phyloP scores from a whole-genome alignment of 1,139 yeast genomes.

The Lodderomyces metapsilosis region DNA sequence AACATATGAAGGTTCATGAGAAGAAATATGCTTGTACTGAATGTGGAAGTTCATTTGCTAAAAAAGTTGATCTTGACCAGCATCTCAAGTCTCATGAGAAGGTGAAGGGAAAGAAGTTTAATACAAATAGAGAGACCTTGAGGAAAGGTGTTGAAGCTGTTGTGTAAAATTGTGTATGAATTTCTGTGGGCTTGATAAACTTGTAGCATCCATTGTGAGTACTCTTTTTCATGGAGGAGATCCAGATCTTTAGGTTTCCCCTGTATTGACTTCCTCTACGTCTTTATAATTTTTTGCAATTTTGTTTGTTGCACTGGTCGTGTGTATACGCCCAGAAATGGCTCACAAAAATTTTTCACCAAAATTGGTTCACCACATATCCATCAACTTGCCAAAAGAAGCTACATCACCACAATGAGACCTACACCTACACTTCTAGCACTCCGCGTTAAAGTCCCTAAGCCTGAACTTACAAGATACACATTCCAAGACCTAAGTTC shows the following conservation, averaged over 20 bases:
- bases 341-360: conserved; percentile 1
- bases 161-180: not conserved
- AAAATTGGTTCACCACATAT: not conserved
- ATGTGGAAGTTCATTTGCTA: conserved; percentile 54
- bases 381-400: not conserved
- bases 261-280: too few species aligned
- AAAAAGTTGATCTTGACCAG: conserved; percentile 35
- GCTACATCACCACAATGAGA: conserved; percentile 17
- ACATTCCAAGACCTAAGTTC: conserved; percentile 5
- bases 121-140: not conserved
- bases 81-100: conserved; percentile 34
- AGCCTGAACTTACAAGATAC: conserved; percentile 7
- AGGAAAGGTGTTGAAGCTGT: not conserved
- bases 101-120: not conserved
- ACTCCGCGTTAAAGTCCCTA: conserved; percentile 6
- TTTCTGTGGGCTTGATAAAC: too few species aligned
- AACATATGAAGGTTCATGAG: conserved; percentile 75
- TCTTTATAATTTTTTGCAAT: too few species aligned
- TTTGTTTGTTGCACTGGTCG: too few species aligned
- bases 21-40: conserved; percentile 48
- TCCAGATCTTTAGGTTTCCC: too few species aligned
- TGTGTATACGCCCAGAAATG: too few species aligned
- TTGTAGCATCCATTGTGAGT: too few species aligned
- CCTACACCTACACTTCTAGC: conserved; percentile 15
- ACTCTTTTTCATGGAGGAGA: too few species aligned